phyloP scores from a whole-genome alignment of 1,284 basidiomycete species.

The Lentinula novae-zelandiae region DNA sequence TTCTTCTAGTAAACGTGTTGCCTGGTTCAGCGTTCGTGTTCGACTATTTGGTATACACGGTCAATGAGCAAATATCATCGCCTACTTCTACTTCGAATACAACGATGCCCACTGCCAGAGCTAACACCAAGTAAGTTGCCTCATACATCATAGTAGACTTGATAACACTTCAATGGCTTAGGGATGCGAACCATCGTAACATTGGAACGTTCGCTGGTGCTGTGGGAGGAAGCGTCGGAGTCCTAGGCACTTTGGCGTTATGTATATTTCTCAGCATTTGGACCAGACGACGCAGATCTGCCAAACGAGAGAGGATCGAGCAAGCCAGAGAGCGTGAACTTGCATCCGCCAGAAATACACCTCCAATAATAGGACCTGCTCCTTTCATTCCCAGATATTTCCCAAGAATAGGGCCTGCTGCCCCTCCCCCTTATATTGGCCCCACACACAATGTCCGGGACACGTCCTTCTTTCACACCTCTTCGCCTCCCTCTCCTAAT shows the following conservation, averaged over 20 bases:
- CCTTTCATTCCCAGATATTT: conserved; percentile 54
- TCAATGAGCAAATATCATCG: conserved; percentile 2
- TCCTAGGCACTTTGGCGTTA: conserved; percentile 41
- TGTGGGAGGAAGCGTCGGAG: conserved; percentile 47
- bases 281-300: conserved; percentile 39
- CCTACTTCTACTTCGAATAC: background rate
- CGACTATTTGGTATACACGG: conserved; percentile 45
- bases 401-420: conserved; percentile 40
- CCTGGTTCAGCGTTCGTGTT: conserved; percentile 45
- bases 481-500: background rate
- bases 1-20: conserved; percentile 39
- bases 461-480: background rate
- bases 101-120: background rate
- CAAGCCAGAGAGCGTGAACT: background rate
- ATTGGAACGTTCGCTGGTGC: conserved; percentile 50
- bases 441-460: background rate
- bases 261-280: conserved; percentile 49
- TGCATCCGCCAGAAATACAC: conserved; percentile 23
- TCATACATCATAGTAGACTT: background rate
- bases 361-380: conserved; percentile 39
- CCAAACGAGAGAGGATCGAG: conserved; percentile 35
- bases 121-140: background rate
- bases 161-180: background rate
- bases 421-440: conserved; percentile 32
- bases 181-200: conserved; percentile 30